Evolutionary conservation across 2,329 filamentous ascomycete genomes (phyloP).

Genomic region (Monosporascus sp.): DNA sequence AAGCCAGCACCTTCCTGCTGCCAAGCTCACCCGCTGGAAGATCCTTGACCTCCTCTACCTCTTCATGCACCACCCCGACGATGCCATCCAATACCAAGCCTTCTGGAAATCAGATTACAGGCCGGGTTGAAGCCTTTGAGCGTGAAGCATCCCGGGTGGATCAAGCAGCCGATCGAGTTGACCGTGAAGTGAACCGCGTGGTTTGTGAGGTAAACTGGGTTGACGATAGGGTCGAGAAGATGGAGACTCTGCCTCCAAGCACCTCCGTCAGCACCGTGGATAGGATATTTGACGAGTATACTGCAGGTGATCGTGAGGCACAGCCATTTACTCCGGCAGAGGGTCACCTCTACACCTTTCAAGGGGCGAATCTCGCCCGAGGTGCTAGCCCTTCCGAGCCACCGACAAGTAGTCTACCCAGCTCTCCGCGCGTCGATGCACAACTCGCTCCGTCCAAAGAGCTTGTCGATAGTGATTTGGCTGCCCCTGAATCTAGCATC

Average conservation of each 20-base stretch:
- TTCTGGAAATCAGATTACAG: not conserved
- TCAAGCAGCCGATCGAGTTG: not conserved
- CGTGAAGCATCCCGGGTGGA: not conserved
- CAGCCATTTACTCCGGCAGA: conserved; percentile 1
- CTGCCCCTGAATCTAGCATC: conserved; percentile 9
- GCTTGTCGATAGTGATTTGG: conserved; percentile 3
- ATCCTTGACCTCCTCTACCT: not conserved
- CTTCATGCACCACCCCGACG: not conserved
- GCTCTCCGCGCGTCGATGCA: not conserved
- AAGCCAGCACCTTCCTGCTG: not conserved
- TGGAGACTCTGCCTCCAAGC: conserved; percentile 8
- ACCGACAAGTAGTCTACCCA: conserved; percentile 1
- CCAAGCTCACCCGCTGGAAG: not conserved
- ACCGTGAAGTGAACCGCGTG: not conserved
- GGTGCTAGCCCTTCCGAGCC: not conserved
- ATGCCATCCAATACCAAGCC: not conserved
- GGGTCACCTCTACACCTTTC: conserved; percentile 1
- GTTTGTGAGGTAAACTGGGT: not conserved
- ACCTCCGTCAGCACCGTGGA: conserved; percentile 26
- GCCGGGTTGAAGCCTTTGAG: not conserved
- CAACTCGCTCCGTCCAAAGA: not conserved
- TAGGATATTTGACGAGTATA: conserved; percentile 27
- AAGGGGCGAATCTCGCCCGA: not conserved
- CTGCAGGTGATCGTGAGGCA: conserved; percentile 1
- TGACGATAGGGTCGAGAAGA: conserved; percentile 1